phyloP scores from a whole-genome alignment of 1,284 basidiomycete species.

The Rhodotorula glutinis region DNA sequence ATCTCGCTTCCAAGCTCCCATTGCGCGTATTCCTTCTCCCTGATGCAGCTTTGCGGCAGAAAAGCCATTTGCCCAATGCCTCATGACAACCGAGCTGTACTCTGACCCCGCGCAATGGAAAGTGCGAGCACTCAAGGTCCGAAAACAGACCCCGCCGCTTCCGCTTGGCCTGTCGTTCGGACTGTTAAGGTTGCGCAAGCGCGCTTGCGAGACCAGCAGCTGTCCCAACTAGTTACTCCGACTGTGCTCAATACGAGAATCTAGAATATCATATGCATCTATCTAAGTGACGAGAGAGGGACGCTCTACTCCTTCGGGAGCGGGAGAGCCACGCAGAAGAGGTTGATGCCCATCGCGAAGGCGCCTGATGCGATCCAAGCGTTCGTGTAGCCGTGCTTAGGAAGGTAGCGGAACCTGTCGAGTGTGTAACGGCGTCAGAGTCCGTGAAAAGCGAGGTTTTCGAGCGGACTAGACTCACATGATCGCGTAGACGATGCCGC shows the following conservation, averaged over 20 bases:
- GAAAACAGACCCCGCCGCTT: no score
- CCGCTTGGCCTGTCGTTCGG: no score
- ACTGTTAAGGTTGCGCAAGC: no score
- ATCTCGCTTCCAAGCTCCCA: no score
- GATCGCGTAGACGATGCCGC: constrained; percentile 50
- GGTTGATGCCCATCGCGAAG: constrained; percentile 23
- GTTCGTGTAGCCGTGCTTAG: constrained; percentile 31
- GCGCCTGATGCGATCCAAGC: constrained; percentile 22
- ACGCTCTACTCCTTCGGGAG: constrained; percentile 8
- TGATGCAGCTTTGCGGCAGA: background rate
- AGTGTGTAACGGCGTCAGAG: background rate
- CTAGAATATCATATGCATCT: background rate
- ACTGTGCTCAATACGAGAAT: no score
- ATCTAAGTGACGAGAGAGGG: no score
- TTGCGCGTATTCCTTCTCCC: background rate
- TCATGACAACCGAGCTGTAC: no score
- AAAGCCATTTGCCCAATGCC: no score
- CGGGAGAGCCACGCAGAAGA: constrained; percentile 4
- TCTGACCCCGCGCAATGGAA: no score
- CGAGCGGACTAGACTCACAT: background rate
- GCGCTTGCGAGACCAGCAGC: no score
- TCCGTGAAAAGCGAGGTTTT: background rate
- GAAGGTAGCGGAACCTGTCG: constrained; percentile 57
- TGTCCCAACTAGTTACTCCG: no score
- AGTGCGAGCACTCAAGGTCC: no score